These are phyloP conservation scores for Clarireedia monteithiana DNA, from an alignment of 2,329 filamentous ascomycete species.

Conservation along the genomic window DNA sequence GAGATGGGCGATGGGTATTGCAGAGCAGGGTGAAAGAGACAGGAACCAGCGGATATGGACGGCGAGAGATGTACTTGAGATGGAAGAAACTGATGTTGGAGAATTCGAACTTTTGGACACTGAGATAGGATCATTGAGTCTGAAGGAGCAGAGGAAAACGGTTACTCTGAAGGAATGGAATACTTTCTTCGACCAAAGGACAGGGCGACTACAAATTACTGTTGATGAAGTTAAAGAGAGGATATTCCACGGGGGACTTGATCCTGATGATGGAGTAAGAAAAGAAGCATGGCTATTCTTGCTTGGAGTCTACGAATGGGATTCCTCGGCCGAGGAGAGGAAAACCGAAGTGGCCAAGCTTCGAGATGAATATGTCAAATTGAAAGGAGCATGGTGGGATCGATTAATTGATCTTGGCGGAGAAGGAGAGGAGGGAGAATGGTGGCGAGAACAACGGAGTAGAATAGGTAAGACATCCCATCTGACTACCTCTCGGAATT, in stretches of 20 bases:
- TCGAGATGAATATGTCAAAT: conserved; percentile 84
- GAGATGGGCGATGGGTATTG: conserved; percentile 97
- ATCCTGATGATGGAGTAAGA: conserved; percentile 80
- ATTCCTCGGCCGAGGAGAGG: conserved; percentile 79
- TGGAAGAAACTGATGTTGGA: conserved; percentile 90
- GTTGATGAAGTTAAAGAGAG: conserved; percentile 91
- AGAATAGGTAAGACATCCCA: conserved; percentile 68
- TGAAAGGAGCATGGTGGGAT: conserved; percentile 97
- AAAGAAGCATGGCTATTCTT: conserved; percentile 97
- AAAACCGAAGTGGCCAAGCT: conserved; percentile 76
- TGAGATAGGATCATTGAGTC: conserved; percentile 62
- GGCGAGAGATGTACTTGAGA: conserved; percentile 81
- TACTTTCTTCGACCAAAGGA: conserved; percentile 72
- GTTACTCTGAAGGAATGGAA: conserved; percentile 84
- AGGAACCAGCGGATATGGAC: conserved; percentile 85
- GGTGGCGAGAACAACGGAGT: conserved; percentile 91
- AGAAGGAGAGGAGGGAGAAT: conserved; percentile 76
- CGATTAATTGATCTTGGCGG: conserved; percentile 75
- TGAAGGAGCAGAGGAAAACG: conserved; percentile 69
- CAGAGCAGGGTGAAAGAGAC: conserved; percentile 90
- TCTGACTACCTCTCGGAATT: not conserved
- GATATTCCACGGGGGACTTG: conserved; percentile 90
- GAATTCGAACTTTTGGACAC: conserved; percentile 90
- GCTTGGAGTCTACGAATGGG: conserved; percentile 87
- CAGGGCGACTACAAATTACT: conserved; percentile 70